phyloP scores from a whole-genome alignment of 2,329 filamentous ascomycete genomes.

The Ceratocystis smalleyi region DNA sequence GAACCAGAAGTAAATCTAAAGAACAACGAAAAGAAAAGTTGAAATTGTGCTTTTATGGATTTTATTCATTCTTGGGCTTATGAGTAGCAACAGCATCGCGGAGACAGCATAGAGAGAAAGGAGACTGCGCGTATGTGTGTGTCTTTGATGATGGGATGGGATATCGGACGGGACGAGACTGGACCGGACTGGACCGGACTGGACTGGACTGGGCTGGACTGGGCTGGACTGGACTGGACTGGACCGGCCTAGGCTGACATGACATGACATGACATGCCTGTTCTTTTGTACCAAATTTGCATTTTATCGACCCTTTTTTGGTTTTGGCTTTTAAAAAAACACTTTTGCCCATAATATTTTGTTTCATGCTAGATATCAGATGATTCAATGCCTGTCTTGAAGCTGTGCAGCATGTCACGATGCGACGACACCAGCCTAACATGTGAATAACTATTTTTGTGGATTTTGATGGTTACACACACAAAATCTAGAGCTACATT shows the following conservation, averaged over 20 bases:
- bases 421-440: neutral
- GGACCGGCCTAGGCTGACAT: too few relatives aligned
- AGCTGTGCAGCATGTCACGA: constrained; percentile 1
- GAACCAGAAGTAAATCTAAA: constrained; percentile 54
- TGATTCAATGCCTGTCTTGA: neutral
- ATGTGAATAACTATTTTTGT: constrained; percentile 1
- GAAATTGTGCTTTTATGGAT: constrained; percentile 5
- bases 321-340: constrained; percentile 7
- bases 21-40: neutral
- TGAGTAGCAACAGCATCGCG: constrained; percentile 16
- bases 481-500: neutral
- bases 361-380: too few relatives aligned
- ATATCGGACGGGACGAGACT: constrained; percentile 5
- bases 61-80: constrained; percentile 5
- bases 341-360: too few relatives aligned
- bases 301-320: constrained; percentile 14
- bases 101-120: neutral
- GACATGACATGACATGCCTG: constrained; percentile 1
- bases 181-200: neutral
- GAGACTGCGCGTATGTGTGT: constrained; percentile 1
- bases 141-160: constrained; percentile 13
- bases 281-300: constrained; percentile 16
- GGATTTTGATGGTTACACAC: constrained; percentile 4
- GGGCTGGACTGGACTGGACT: neutral
- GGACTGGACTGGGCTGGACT: neutral